Percentiles rank a stretch among this genome's conserved stretches.
These are phyloP conservation scores for Leccinum sublutescens DNA, from an alignment of 768 basidiomycete species.

Conservation along the genomic window DNA sequence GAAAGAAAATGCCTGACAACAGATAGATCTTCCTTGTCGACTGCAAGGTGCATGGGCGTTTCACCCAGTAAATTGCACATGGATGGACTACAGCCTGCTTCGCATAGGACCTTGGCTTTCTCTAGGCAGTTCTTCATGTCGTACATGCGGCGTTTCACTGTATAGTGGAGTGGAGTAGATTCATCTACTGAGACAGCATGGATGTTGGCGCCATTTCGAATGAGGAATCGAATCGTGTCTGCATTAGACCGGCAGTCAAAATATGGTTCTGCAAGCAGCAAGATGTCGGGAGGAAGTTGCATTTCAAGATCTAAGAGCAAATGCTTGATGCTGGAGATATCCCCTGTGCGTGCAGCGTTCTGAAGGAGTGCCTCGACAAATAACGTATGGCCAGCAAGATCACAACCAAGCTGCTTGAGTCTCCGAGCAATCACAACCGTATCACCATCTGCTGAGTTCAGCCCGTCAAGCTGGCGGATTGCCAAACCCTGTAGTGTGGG, in stretches of 20 bases:
- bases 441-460: background rate
- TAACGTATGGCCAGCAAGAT: background rate
- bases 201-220: too few species aligned
- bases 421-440: background rate
- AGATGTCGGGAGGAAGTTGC: too few species aligned
- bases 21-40: too few species aligned
- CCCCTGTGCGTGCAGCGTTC: rapidly evolving
- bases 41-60: background rate
- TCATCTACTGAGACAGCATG: background rate
- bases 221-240: too few species aligned
- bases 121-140: background rate
- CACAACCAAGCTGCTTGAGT: background rate
- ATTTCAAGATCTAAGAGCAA: background rate
- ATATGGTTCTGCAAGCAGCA: background rate
- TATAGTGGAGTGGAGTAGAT: background rate
- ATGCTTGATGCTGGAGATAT: background rate
- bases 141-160: too few species aligned
- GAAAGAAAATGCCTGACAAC: background rate
- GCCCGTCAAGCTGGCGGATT: too few species aligned
- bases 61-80: background rate
- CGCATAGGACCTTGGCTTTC: background rate
- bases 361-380: background rate
- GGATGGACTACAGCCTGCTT: background rate
- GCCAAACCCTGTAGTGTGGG: too few species aligned
- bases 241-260: too few species aligned